Evolutionary conservation across 441 rosid species (phyloP).

Genomic region (Dalechampia spathulata): DNA sequence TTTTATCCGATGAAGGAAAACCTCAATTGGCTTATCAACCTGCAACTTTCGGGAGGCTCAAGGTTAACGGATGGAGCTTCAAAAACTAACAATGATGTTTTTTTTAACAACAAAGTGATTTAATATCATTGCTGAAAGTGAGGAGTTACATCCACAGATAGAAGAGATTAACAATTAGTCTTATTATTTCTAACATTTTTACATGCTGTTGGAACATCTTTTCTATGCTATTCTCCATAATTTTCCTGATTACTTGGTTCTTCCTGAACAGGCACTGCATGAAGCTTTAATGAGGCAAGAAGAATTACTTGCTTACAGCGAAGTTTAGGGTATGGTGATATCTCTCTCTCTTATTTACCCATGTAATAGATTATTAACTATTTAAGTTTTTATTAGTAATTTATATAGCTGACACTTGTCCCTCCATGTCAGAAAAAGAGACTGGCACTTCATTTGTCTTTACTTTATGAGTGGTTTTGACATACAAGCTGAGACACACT

Average conservation of each 20-base stretch:
- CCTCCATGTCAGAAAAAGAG: constrained; percentile 44
- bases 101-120: too few relatives aligned
- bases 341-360: not conserved
- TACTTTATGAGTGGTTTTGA: not conserved
- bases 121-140: too few relatives aligned
- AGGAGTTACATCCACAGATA: too few relatives aligned
- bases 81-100: too few relatives aligned
- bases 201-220: not conserved
- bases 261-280: constrained; percentile 55
- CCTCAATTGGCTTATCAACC: not conserved
- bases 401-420: constrained; percentile 9
- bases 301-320: constrained; percentile 79
- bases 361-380: too few relatives aligned
- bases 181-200: not conserved
- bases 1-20: not conserved
- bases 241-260: not conserved
- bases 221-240: not conserved
- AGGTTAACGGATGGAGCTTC: too few relatives aligned
- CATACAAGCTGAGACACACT: constrained; percentile 9
- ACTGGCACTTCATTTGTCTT: not conserved
- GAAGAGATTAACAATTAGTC: too few relatives aligned
- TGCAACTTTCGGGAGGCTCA: not conserved
- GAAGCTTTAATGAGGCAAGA: constrained; percentile 95
- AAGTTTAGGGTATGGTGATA: constrained; percentile 47
- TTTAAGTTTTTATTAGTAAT: not conserved